A percentile compares a stretch with the other conserved stretches of the same genome.
Conservation (phyloP, 1,284 basidiomycete species). For the Sporisorium graminicola region DNA sequence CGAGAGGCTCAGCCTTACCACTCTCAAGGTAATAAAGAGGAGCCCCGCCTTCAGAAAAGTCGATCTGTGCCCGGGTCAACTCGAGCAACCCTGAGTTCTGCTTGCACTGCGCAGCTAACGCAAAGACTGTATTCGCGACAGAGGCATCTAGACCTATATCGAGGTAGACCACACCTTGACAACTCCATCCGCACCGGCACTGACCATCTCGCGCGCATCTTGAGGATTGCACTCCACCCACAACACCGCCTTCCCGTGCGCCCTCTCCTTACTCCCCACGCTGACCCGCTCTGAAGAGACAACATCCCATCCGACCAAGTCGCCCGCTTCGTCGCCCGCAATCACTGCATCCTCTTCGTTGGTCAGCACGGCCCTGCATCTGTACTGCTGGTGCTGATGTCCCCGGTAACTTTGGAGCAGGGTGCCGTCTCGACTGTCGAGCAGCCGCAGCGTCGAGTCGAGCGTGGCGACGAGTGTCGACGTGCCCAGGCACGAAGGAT, state of each 20-base stretch:
- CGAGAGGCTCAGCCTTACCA: background rate
- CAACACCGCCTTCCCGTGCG: slow-evolving; percentile 85
- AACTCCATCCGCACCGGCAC: slow-evolving; percentile 78
- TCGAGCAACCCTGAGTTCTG: background rate
- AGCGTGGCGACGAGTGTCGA: slow-evolving; percentile 85
- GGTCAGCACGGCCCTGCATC: slow-evolving; percentile 85
- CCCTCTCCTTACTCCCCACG: slow-evolving; percentile 74
- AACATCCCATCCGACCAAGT: slow-evolving; percentile 91
- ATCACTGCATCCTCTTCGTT: slow-evolving; percentile 81
- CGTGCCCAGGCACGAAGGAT: slow-evolving; percentile 79
- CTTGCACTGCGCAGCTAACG: no score
- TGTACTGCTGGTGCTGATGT: slow-evolving; percentile 80
- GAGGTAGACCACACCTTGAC: slow-evolving; percentile 60
- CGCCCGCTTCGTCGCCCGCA: slow-evolving; percentile 89
- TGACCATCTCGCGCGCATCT: slow-evolving; percentile 76
- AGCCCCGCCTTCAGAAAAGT: background rate
- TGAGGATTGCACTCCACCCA: slow-evolving; percentile 87
- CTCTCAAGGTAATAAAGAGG: background rate
- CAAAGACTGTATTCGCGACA: no score
- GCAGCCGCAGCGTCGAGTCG: slow-evolving; percentile 85
- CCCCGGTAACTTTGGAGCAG: slow-evolving; percentile 87
- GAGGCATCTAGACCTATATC: background rate
- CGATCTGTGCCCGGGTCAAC: background rate
- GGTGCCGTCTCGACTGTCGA: slow-evolving; percentile 86
- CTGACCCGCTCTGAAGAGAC: slow-evolving; percentile 69